These are phyloP conservation scores for Candida anglica DNA, from an alignment of 805 yeast genomes.

Conservation along the genomic window DNA sequence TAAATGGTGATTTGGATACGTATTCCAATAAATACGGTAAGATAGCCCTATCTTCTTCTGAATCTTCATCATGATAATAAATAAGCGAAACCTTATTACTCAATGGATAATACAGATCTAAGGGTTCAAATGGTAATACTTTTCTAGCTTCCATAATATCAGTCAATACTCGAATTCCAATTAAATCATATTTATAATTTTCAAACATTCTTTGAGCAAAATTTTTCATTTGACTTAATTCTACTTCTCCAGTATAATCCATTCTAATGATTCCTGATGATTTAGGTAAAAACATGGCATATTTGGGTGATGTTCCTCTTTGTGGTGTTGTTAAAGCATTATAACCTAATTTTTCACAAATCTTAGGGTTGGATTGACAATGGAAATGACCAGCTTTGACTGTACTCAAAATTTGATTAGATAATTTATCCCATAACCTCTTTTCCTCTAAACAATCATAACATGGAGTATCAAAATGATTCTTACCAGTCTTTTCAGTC, in stretches of 20 bases:
- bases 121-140: conserved; percentile 26
- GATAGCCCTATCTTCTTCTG: conserved; percentile 60
- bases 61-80: conserved; percentile 47
- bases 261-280: conserved; percentile 44
- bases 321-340: conserved; percentile 18
- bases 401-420: conserved; percentile 40
- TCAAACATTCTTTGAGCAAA: conserved; percentile 48
- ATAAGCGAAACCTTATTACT: conserved; percentile 47
- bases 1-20: conserved; percentile 51
- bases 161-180: conserved; percentile 23
- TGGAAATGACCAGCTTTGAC: conserved; percentile 54
- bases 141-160: conserved; percentile 27
- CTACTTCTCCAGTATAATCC: conserved; percentile 37
- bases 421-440: conserved; percentile 54
- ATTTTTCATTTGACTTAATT: conserved; percentile 24
- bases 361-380: conserved; percentile 46
- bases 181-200: conserved; percentile 38
- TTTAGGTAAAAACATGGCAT: conserved; percentile 52
- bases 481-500: conserved; percentile 25
- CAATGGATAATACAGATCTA: conserved; percentile 33
- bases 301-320: conserved; percentile 29
- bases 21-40: conserved; percentile 60
- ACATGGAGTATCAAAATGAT: conserved; percentile 37
- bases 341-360: conserved; percentile 54
- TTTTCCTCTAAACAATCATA: conserved; percentile 49